Percentiles rank a stretch among this genome's conserved stretches.
These are phyloP conservation scores for Discostella pseudostelligera DNA, from an alignment of 108 stramenopile genomes.

Conservation along the genomic window DNA sequence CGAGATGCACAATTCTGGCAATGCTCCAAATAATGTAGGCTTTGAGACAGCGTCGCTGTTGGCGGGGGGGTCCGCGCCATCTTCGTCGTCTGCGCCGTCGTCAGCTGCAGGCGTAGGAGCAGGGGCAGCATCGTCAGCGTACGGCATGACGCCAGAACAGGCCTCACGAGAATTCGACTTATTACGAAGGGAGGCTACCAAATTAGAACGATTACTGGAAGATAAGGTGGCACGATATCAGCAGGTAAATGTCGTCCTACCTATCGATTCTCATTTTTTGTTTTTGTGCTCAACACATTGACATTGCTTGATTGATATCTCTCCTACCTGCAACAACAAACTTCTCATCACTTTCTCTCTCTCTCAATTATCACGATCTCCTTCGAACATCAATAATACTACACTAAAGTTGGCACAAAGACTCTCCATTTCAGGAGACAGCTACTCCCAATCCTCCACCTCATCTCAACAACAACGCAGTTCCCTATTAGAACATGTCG, in stretches of 20 bases:
- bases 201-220: conserved; percentile 75
- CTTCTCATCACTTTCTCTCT: neutral
- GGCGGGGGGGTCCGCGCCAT: too few relatives aligned
- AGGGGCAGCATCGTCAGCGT: too few relatives aligned
- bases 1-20: too few relatives aligned
- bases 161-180: conserved; percentile 60
- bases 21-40: too few relatives aligned
- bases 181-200: conserved; percentile 78
- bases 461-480: neutral
- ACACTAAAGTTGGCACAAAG: conserved; percentile 46
- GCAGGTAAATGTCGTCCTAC: conserved; percentile 50
- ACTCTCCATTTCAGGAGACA: conserved; percentile 22
- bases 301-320: neutral
- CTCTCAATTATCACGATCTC: neutral
- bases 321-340: too few relatives aligned
- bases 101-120: neutral
- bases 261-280: neutral
- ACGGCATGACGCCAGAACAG: conserved; percentile 42
- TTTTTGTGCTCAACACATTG: too few relatives aligned
- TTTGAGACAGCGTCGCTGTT: too few relatives aligned
- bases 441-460: neutral
- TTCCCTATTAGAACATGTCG: conserved; percentile 55
- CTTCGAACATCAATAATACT: neutral
- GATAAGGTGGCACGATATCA: conserved; percentile 80
- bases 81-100: neutral